These are phyloP conservation scores for Lentinula edodes DNA, from an alignment of 768 basidiomycete species.

Conservation along the genomic window DNA sequence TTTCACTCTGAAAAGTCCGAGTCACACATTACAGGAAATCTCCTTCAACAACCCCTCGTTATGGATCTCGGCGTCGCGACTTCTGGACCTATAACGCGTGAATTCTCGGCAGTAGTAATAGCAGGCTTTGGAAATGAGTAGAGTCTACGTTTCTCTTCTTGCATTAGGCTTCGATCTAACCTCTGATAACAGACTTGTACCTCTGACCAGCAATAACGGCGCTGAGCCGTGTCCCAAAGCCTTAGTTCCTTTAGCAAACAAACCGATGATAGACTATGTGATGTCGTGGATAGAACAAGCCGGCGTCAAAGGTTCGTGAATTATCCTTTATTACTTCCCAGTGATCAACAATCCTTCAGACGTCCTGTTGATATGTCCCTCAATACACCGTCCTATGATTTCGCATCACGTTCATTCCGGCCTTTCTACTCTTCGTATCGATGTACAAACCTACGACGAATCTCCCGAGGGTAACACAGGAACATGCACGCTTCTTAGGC, in stretches of 20 bases:
- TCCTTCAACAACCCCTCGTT: slow-evolving; percentile 2
- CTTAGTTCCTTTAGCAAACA: slow-evolving; percentile 82
- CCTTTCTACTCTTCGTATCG: slow-evolving; percentile 61
- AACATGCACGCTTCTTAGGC: slow-evolving; percentile 69
- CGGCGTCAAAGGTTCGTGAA: slow-evolving; percentile 66
- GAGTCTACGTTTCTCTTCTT: slow-evolving; percentile 17
- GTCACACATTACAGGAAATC: background rate
- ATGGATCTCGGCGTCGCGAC: slow-evolving; percentile 66
- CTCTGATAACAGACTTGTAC: slow-evolving; percentile 49
- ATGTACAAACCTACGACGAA: slow-evolving; percentile 78
- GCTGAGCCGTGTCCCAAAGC: slow-evolving; percentile 85
- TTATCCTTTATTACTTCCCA: slow-evolving; percentile 6
- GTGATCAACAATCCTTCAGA: slow-evolving; percentile 39
- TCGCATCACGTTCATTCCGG: slow-evolving; percentile 76
- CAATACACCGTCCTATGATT: slow-evolving; percentile 66
- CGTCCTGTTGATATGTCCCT: slow-evolving; percentile 81
- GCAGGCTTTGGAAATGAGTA: slow-evolving; percentile 93
- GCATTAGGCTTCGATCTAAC: slow-evolving; percentile 8
- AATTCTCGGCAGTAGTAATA: slow-evolving; percentile 85
- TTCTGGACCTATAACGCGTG: slow-evolving; percentile 49
- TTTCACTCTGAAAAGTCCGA: background rate
- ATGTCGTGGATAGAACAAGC: slow-evolving; percentile 85
- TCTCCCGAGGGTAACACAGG: slow-evolving; percentile 59
- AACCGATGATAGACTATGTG: slow-evolving; percentile 78
- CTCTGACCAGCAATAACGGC: slow-evolving; percentile 72